phyloP scores from a whole-genome alignment of 148 eudicot genomes.

The Chenopodium formosanum region DNA sequence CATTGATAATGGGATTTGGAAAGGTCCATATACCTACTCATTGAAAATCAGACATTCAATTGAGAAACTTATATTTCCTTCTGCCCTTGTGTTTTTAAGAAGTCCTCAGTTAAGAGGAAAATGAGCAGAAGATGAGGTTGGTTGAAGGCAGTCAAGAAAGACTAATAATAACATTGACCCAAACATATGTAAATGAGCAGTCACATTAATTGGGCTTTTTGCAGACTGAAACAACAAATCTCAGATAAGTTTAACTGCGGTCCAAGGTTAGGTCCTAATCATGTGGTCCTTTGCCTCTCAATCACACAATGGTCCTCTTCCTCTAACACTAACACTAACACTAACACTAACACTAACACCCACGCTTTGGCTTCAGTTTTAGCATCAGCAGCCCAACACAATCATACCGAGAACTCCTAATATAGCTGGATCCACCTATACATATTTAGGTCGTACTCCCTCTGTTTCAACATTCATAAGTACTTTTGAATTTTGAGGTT shows the following conservation, averaged over 20 bases:
- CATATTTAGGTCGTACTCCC: no score
- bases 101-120: no score
- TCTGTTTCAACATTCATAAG: no score
- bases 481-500: no score
- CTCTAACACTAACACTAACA: no score
- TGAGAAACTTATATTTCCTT: no score
- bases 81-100: no score
- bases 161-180: not conserved
- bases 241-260: not conserved
- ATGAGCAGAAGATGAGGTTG: not conserved
- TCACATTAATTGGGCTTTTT: not conserved
- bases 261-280: constrained; percentile 16
- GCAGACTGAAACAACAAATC: not conserved
- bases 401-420: no score
- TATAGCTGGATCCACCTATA: not conserved
- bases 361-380: not conserved
- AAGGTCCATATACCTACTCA: not conserved
- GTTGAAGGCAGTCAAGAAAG: not conserved
- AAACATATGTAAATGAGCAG: constrained; percentile 3
- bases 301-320: not conserved
- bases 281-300: not conserved
- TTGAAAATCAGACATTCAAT: no score
- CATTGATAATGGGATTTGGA: not conserved
- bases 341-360: not conserved
- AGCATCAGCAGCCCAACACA: not conserved